These are phyloP conservation scores for Nannochloris sp. DNA, from an alignment of 139 green algal genomes.

Conservation along the genomic window DNA sequence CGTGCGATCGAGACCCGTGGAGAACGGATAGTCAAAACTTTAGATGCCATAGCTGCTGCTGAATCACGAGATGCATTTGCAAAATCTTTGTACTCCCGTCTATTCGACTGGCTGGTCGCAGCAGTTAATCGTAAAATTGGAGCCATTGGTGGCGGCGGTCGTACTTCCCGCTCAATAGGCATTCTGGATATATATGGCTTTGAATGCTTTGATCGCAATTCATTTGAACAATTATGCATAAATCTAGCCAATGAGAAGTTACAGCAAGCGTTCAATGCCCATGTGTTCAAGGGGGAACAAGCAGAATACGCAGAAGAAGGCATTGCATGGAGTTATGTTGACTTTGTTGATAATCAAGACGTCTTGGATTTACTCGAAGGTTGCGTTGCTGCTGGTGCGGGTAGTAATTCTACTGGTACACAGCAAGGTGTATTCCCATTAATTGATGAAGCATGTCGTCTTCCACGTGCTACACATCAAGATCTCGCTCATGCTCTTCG, in stretches of 20 bases:
- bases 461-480: conserved; percentile 71
- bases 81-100: conserved; percentile 77
- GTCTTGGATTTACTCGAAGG: conserved; percentile 87
- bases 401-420: not conserved
- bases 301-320: conserved; percentile 91
- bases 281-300: conserved; percentile 71
- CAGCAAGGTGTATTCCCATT: conserved; percentile 80
- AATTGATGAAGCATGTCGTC: conserved; percentile 83
- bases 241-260: conserved; percentile 97
- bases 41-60: conserved; percentile 49
- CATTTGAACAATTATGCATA: conserved; percentile 98
- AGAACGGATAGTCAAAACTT: conserved; percentile 63
- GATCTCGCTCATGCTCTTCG: conserved; percentile 48
- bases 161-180: conserved; percentile 38
- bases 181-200: conserved; percentile 97
- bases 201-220: conserved; percentile 75
- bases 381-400: conserved; percentile 15
- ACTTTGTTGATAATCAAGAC: conserved; percentile 98
- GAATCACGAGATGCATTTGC: conserved; percentile 72
- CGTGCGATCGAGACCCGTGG: conserved; percentile 50
- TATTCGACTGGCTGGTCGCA: conserved; percentile 80
- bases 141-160: conserved; percentile 20
- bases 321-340: conserved; percentile 95
- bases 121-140: conserved; percentile 68
- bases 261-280: conserved; percentile 97